Evolutionary conservation across 2,329 filamentous ascomycete species (phyloP).

Genomic region (Zalaria obscura): DNA sequence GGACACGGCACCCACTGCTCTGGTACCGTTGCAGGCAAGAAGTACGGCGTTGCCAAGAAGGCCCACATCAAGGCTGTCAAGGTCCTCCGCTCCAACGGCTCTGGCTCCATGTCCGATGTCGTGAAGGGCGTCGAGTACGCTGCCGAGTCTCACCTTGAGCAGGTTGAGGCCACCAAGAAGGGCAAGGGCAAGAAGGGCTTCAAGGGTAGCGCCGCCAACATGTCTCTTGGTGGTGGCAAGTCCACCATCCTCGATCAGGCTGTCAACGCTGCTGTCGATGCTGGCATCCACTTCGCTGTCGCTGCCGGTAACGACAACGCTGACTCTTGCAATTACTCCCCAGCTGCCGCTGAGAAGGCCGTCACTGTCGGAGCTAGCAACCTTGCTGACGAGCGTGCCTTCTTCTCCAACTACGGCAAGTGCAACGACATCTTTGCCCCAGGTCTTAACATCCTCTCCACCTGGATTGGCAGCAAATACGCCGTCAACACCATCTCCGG

Average conservation of each 20-base stretch:
- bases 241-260: conserved; percentile 79
- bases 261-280: conserved; percentile 84
- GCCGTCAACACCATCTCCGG: conserved; percentile 98
- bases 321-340: conserved; percentile 98
- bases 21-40: conserved; percentile 92
- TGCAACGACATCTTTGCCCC: conserved; percentile 99
- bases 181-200: conserved; percentile 79
- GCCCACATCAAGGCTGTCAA: conserved; percentile 94
- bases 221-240: conserved; percentile 97
- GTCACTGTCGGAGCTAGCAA: conserved; percentile 94
- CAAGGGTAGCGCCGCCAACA: conserved; percentile 98
- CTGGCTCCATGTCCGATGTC: conserved; percentile 96
- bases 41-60: conserved; percentile 99
- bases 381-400: conserved; percentile 86
- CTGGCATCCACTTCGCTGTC: conserved; percentile 93
- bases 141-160: conserved; percentile 61
- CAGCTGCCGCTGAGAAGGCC: conserved; percentile 78
- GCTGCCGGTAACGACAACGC: conserved; percentile 98
- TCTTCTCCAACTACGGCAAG: conserved; percentile 99
- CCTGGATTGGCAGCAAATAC: conserved; percentile 94
- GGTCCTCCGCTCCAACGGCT: conserved; percentile 93
- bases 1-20: conserved; percentile 99
- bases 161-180: conserved; percentile 64
- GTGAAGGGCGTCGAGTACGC: conserved; percentile 97
- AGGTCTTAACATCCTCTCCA: conserved; percentile 91